Conservation (phyloP, 345 rosid species). For the Brassica carinata region DNA sequence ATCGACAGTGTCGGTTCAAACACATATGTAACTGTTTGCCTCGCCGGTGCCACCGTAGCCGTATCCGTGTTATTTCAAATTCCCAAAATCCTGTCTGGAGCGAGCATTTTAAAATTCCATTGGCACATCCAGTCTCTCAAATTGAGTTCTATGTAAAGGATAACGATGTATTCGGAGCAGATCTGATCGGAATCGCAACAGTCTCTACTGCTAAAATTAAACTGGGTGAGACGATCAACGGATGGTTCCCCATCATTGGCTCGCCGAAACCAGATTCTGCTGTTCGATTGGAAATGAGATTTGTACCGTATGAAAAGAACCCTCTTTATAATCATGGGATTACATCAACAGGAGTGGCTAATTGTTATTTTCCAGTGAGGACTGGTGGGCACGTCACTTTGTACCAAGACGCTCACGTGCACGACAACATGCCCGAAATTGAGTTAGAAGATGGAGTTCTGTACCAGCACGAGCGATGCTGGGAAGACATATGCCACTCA, state of each 20-base stretch:
- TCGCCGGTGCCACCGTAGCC: constrained; percentile 80
- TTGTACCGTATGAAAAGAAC: constrained; percentile 51
- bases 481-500: constrained; percentile 93
- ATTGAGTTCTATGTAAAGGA: constrained; percentile 81
- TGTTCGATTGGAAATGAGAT: constrained; percentile 57
- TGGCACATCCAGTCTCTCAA: constrained; percentile 68
- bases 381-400: constrained; percentile 63
- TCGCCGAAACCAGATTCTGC: constrained; percentile 76
- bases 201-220: constrained; percentile 44
- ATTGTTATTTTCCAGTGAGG: constrained; percentile 74
- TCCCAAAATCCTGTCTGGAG: constrained; percentile 67
- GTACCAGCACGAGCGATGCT: constrained; percentile 60
- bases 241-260: constrained; percentile 70
- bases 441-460: constrained; percentile 57
- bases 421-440: constrained; percentile 54
- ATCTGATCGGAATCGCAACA: constrained; percentile 61
- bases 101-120: constrained; percentile 63
- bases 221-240: constrained; percentile 53
- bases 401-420: constrained; percentile 84
- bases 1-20: no score
- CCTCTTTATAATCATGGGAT: constrained; percentile 51
- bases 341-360: constrained; percentile 43
- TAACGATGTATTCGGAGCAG: constrained; percentile 81
- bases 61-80: constrained; percentile 80
- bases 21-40: constrained; percentile 61